A percentile compares a stretch with the other conserved stretches of the same genome.
Conservation (phyloP, 108 stramenopile genomes). For the Aurantiochytrium sp. region DNA sequence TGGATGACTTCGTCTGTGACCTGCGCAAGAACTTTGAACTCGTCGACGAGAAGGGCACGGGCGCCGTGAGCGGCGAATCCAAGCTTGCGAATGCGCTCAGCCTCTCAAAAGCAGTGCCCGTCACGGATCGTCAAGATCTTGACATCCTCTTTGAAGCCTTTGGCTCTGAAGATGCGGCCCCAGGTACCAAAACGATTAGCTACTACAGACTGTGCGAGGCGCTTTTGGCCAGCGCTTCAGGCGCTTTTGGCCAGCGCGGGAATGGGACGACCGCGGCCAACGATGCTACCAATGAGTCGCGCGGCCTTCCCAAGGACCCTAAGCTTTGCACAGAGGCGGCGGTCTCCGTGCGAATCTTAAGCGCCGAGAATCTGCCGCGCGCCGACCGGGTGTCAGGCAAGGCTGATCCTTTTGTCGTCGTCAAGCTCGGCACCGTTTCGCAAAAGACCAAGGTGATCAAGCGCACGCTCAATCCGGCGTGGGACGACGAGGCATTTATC, state of each 20-base stretch:
- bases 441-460: not conserved
- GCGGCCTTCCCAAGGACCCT: not conserved
- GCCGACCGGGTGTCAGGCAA: not conserved
- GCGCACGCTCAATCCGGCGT: not conserved
- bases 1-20: not conserved
- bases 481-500: not conserved
- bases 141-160: not conserved
- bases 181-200: too few species aligned
- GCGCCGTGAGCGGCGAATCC: not conserved
- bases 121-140: not conserved
- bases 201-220: too few species aligned
- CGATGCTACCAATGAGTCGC: too few species aligned
- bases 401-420: not conserved
- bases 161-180: not conserved
- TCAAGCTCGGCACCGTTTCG: not conserved
- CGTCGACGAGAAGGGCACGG: not conserved
- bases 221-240: too few species aligned
- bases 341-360: not conserved
- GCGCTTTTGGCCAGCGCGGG: too few species aligned
- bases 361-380: not conserved
- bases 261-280: too few species aligned
- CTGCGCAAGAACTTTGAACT: not conserved
- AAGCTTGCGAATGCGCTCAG: not conserved
- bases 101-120: not conserved
- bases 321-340: not conserved